Evolutionary conservation across 208 protist genomes (phyloP).

Genomic region (Trypanosoma grayi): DNA sequence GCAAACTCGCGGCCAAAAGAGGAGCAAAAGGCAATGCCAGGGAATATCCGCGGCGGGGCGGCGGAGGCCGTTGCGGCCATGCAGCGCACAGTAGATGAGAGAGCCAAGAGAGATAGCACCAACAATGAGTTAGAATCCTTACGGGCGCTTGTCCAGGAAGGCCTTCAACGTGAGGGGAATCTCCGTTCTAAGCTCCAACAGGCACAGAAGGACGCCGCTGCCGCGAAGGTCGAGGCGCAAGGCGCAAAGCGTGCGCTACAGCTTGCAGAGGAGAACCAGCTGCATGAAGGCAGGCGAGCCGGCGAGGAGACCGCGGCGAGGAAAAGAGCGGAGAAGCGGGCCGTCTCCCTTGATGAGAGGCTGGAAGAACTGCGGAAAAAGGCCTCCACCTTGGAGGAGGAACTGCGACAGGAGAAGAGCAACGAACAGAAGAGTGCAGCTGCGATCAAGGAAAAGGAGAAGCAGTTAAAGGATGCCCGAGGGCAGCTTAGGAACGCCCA

Average conservation of each 20-base stretch:
- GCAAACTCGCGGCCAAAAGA: neutral
- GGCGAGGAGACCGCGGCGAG: constrained; percentile 16
- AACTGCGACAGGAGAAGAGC: constrained; percentile 26
- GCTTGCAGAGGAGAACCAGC: constrained; percentile 25
- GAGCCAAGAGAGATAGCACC: constrained; percentile 12
- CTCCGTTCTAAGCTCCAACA: constrained; percentile 1
- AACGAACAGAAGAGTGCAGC: constrained; percentile 8
- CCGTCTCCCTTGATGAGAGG: constrained; percentile 23
- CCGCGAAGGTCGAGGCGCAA: neutral
- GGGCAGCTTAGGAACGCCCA: constrained; percentile 29
- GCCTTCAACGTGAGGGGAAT: constrained; percentile 12
- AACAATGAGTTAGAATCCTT: too few species aligned
- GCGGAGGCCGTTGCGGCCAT: constrained; percentile 26
- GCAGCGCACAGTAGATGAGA: constrained; percentile 24
- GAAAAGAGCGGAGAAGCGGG: constrained; percentile 21
- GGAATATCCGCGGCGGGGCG: constrained; percentile 28
- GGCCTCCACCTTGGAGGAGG: constrained; percentile 5
- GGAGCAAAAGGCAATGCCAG: constrained; percentile 10
- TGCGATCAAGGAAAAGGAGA: constrained; percentile 16
- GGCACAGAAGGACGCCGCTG: constrained; percentile 9
- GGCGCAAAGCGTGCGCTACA: neutral
- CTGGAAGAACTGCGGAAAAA: constrained; percentile 13
- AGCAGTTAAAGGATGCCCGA: constrained; percentile 25
- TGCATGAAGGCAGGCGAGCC: constrained; percentile 34
- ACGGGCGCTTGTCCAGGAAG: constrained; percentile 22